Evolutionary conservation across 495 filamentous ascomycete genomes (phyloP), one percentile per base, ranked within the genome.

Genomic region (Amphirosellinia nigrospora): DNA sequence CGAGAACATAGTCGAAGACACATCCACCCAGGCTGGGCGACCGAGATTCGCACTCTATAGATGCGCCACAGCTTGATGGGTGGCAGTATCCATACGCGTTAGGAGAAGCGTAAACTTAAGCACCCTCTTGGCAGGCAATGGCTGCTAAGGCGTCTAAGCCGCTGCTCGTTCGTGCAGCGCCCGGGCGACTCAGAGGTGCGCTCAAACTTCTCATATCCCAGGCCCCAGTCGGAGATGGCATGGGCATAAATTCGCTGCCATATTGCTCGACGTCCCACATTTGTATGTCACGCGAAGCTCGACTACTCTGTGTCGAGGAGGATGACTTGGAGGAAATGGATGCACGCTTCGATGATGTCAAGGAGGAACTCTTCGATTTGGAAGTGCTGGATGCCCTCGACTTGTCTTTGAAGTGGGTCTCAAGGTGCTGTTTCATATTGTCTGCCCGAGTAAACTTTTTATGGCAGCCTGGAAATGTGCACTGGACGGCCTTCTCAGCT

Each of bases 361-460:
- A 70, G 0, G 78, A 76, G n/a, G 78, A 73, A n/a, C 77, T 78
- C 67, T 80, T 77, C 6, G 78, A 74, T 23, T 78, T 78, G 11
- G 76, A 66, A 11, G 72, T 67, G 46, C 60, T 68, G 1, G 76
- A 73, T 19, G 79, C 73, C 21, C 83, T 78, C 1, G 81, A 77
- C 73, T 83, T 83, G 62, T 85, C 82, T 74, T 87, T 89, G 79
- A 84, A 89, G 79, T 98, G 95, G 0, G 96, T 98, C 59, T 94
- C 89, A 63, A 93, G 90, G 75, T 98, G 95, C 74, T 98, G 95
- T 84, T 97, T 97, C 93, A 98, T 98, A 81, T 98, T 98, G 82
- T 98, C 95, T 75, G 96, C 94, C 53, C 95, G 90, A 6, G 96
- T 97, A 76, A 98, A 98, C 58, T 93, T 93, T 81, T 97, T 97